These are phyloP conservation scores for Penicillium sp. DNA, from an alignment of 2,329 filamentous ascomycete genomes.

Conservation along the genomic window DNA sequence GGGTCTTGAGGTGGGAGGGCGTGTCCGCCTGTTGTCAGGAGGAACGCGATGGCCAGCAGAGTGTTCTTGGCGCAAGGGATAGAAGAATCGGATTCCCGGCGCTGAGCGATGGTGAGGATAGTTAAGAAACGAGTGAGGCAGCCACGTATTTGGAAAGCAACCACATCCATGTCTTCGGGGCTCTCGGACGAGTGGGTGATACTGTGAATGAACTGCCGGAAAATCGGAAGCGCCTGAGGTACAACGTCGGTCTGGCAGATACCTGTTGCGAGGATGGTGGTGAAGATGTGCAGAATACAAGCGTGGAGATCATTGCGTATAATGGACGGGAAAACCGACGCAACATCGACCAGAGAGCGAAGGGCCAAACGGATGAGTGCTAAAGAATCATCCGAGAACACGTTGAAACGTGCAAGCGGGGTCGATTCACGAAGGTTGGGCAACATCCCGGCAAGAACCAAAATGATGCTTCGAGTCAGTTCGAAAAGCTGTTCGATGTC, in stretches of 20 bases:
- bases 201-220: conserved; percentile 83
- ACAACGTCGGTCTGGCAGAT: conserved; percentile 85
- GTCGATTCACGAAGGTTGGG: conserved; percentile 63
- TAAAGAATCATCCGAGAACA: conserved; percentile 78
- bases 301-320: conserved; percentile 96
- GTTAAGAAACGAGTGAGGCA: conserved; percentile 79
- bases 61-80: conserved; percentile 90
- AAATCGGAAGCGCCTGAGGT: conserved; percentile 82
- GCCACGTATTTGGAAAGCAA: conserved; percentile 72
- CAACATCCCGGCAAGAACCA: conserved; percentile 82
- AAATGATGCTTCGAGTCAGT: conserved; percentile 89
- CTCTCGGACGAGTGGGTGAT: conserved; percentile 52
- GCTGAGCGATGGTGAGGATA: conserved; percentile 56
- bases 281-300: conserved; percentile 95
- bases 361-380: conserved; percentile 75
- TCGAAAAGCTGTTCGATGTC: conserved; percentile 98
- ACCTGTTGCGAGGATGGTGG: conserved; percentile 83
- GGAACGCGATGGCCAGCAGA: conserved; percentile 79
- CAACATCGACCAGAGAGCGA: conserved; percentile 86
- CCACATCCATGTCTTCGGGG: conserved; percentile 42
- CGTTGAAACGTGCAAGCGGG: conserved; percentile 66
- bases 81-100: conserved; percentile 63
- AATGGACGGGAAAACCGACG: conserved; percentile 91
- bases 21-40: conserved; percentile 77
- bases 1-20: conserved; percentile 71